Base-by-base conservation (phyloP, 192 early-diverging fungal genomes). In the Geranomyces variabilis region DNA sequence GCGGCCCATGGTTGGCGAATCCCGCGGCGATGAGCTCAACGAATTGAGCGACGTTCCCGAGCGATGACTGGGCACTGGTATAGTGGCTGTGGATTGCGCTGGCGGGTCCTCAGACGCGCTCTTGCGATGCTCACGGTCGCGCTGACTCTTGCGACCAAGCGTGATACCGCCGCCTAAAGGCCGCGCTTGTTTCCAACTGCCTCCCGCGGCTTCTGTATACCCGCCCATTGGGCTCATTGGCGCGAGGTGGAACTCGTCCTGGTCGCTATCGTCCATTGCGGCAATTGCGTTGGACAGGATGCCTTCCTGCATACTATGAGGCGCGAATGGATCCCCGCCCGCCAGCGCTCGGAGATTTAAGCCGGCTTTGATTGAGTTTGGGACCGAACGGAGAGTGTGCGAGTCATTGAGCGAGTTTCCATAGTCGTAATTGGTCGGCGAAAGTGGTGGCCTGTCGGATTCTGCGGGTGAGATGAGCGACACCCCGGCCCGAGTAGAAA, bases 221-320 rank as follows among this genome's bases (percentile, higher is more conserved):
- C 29, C 17, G 29, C 31, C 31, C 22, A 17, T 12, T 0, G 66
- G 66, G 15, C 48, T 55, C 66, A 56, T 56, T 1, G 66, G 66
- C 1, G 66, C 66, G 21, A 60, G 45, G 46, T 55, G 29, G 34
- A 62, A 62, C 30, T 70, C 59, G 9, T 70, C 69, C 26, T 62
- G 61, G 48, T 64, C 70, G n/a, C 10, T 36, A 0, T 72, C 60
- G 13, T 72, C 61, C 48, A 72, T 51, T 1, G 70, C 70, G 14
- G 70, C 60, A 51, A 72, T 45, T 0, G 62, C 70, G 28, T 14
- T 51, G 15, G 70, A 47, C 44, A 72, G 36, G 22, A 72, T 30
- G 0, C 70, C 70, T 28, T 72, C 70, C 49, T 72, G 70, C 46
- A 64, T 53, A 33, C 61, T 72, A 28, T 48, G 44, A 13, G 63